Percentiles rank a stretch among this genome's conserved stretches.
phyloP scores from a whole-genome alignment of 225 moss, liverwort and hornwort species.

The Rhytidiadelphus loreus region DNA sequence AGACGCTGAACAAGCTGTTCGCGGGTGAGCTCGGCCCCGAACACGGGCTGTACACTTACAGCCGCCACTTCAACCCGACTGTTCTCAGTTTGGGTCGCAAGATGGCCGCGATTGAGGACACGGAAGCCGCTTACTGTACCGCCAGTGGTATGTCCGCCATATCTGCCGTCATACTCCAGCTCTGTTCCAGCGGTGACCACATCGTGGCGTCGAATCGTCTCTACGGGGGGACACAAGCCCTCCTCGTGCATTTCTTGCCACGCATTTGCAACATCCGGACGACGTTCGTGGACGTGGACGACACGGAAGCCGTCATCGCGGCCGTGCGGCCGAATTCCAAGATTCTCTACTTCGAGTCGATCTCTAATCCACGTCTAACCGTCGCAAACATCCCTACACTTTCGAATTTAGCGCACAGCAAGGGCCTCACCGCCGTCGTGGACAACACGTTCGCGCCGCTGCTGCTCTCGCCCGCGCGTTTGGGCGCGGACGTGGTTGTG shows the following conservation, averaged over 20 bases:
- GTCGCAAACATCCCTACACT: constrained; percentile 71
- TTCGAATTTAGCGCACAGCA: constrained; percentile 43
- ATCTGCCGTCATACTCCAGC: constrained; percentile 59
- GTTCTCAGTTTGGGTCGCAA: constrained; percentile 65
- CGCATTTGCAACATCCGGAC: constrained; percentile 67
- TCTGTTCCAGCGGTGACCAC: constrained; percentile 84
- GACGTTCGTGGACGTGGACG: constrained; percentile 68
- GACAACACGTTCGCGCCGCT: constrained; percentile 93
- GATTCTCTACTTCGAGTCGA: constrained; percentile 79
- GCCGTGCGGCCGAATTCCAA: constrained; percentile 52
- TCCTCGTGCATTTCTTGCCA: constrained; percentile 72
- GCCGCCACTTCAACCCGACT: constrained; percentile 86
- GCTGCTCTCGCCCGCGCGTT: constrained; percentile 59
- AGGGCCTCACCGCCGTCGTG: constrained; percentile 54
- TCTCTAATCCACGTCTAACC: constrained; percentile 73
- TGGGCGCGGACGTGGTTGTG: constrained; percentile 79
- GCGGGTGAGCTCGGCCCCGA: constrained; percentile 68
- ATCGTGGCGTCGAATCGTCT: constrained; percentile 78
- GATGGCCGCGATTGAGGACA: constrained; percentile 84
- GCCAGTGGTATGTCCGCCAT: constrained; percentile 93
- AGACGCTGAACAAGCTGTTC: constrained; percentile 67
- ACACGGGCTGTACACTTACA: constrained; percentile 67
- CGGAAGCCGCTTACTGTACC: constrained; percentile 88
- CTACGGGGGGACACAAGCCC: constrained; percentile 78
- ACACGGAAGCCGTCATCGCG: constrained; percentile 28